Percentiles rank a stretch among this genome's conserved stretches.
Conservation (phyloP, 768 basidiomycete genomes). For the Psilocybe cubensis region DNA sequence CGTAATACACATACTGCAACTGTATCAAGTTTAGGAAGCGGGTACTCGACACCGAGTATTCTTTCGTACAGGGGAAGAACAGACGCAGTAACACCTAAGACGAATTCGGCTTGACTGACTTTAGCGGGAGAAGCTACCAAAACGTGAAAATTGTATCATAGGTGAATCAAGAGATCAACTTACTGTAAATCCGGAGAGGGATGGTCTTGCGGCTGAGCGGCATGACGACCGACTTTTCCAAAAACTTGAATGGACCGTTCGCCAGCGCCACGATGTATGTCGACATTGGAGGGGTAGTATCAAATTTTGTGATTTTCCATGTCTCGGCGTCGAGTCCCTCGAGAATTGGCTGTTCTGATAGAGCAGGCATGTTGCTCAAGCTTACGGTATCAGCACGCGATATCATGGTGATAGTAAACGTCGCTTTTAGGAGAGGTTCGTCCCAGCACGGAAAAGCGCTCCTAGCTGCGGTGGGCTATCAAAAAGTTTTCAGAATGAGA, state of each 20-base stretch:
- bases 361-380: constrained; percentile 85
- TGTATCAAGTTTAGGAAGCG: constrained; percentile 93
- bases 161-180: constrained; percentile 12
- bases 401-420: constrained; percentile 75
- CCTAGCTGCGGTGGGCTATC: constrained; percentile 83
- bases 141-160: background rate
- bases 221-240: constrained; percentile 78
- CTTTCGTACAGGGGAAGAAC: constrained; percentile 89
- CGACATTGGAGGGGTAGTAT: constrained; percentile 84
- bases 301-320: constrained; percentile 87
- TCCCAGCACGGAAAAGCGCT: constrained; percentile 91
- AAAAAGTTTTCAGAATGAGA: background rate
- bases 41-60: constrained; percentile 90
- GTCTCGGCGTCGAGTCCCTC: constrained; percentile 34
- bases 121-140: constrained; percentile 73
- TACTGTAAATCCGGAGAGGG: constrained; percentile 85
- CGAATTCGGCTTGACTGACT: constrained; percentile 84
- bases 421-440: constrained; percentile 89
- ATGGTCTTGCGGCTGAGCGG: constrained; percentile 80
- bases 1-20: constrained; percentile 60
- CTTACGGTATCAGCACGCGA: constrained; percentile 75
- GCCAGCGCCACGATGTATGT: constrained; percentile 90
- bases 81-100: constrained; percentile 81
- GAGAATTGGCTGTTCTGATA: constrained; percentile 57
- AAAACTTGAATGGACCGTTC: constrained; percentile 74